Evolutionary conservation across 352 stramenopile genomes (phyloP).

Genomic region (Pythium myriotylum): DNA sequence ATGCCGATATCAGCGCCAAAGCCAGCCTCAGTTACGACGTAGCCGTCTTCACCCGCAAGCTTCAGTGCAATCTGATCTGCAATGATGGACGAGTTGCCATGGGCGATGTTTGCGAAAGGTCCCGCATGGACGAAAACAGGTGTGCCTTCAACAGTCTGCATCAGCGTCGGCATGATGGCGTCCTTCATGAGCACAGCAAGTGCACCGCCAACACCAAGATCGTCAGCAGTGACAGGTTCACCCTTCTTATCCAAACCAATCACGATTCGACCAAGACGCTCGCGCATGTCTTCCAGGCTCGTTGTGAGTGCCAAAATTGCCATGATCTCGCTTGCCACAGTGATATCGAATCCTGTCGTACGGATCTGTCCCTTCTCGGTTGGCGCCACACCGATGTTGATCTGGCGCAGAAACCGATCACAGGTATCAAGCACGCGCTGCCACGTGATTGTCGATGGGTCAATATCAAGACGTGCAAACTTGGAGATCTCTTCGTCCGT

Average conservation of each 20-base stretch:
- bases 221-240: constrained; percentile 94
- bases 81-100: constrained; percentile 97
- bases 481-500: constrained; percentile 92
- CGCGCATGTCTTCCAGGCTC: constrained; percentile 92
- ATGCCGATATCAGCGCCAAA: constrained; percentile 98
- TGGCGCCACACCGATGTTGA: constrained; percentile 89
- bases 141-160: constrained; percentile 97
- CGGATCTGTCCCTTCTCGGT: constrained; percentile 91
- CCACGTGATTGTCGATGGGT: constrained; percentile 92
- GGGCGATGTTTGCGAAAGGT: constrained; percentile 98
- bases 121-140: constrained; percentile 98
- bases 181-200: constrained; percentile 98
- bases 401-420: constrained; percentile 94
- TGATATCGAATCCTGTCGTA: constrained; percentile 80
- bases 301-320: constrained; percentile 96
- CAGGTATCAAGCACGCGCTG: constrained; percentile 98
- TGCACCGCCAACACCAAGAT: constrained; percentile 96
- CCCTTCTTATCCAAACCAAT: constrained; percentile 86
- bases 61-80: constrained; percentile 95
- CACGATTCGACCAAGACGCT: constrained; percentile 94
- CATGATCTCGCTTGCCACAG: constrained; percentile 99
- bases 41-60: constrained; percentile 95
- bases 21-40: constrained; percentile 97
- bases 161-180: constrained; percentile 96
- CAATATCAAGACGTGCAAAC: constrained; percentile 96